Evolutionary conservation across 805 yeast species (phyloP).

Genomic region (Torulaspora microellipsoides): DNA sequence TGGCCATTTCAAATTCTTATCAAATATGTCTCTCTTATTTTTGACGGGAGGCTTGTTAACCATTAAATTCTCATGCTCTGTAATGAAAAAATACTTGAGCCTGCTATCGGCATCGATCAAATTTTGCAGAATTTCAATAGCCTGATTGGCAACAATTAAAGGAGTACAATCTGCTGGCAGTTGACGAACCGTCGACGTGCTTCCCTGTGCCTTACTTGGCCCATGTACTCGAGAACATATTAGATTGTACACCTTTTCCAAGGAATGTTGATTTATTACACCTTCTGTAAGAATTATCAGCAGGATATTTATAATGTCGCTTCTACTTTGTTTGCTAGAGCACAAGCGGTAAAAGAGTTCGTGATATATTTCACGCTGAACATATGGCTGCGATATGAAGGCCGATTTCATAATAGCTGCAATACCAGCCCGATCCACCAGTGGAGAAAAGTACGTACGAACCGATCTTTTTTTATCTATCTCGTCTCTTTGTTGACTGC

Average conservation of each 20-base stretch:
- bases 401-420: conserved; percentile 66
- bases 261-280: conserved; percentile 50
- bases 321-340: conserved; percentile 70
- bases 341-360: conserved; percentile 64
- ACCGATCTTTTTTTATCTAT: conserved; percentile 28
- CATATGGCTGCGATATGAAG: conserved; percentile 65
- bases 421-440: conserved; percentile 72
- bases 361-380: conserved; percentile 58
- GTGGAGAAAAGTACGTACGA: conserved; percentile 51
- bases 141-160: conserved; percentile 66
- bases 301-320: conserved; percentile 65
- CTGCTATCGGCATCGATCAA: conserved; percentile 63
- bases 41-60: conserved; percentile 35
- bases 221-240: conserved; percentile 48
- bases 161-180: conserved; percentile 65
- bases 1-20: conserved; percentile 53
- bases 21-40: conserved; percentile 32
- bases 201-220: conserved; percentile 12
- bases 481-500: conserved; percentile 19
- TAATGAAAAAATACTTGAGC: conserved; percentile 67
- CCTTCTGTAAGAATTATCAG: conserved; percentile 74
- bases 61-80: conserved; percentile 61
- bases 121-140: conserved; percentile 68
- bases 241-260: conserved; percentile 58
- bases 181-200: conserved; percentile 14